Evolutionary conservation across 2,329 filamentous ascomycete species (phyloP), one percentile per base, ranked within the genome.

Genomic region (Botryosphaeria dothidea): DNA sequence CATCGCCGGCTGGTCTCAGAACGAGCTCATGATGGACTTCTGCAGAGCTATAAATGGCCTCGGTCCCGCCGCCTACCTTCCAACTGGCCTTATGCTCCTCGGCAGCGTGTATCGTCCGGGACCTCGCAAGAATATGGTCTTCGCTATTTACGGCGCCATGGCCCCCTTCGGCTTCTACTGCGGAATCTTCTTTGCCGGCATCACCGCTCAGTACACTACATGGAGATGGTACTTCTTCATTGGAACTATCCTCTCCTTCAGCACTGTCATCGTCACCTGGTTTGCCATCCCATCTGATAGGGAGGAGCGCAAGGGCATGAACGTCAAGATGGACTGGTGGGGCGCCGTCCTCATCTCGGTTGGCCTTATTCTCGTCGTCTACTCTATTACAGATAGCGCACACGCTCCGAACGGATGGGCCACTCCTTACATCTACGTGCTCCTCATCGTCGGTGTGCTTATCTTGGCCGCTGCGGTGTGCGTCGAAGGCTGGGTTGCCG

Each of bases 181-280:
- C 25, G 89, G 89, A 4, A 88, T 91, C 66, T 85, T 90, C 71
- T 81, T 90, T 60, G 88, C 87, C 0, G 89, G 88, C 1, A 62
- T 90, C 0, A 79, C 84, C 3, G 84, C 78, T 3, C 75, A 84
- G 66, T 85, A 83, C 65, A 75, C 85, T 0, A 78, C 74, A 0
- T 91, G 88, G 88, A 74, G 83, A 3, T 90, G 86, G 85, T 91
- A 88, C 73, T 91, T 91, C 73, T 91, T 84, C 78, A 83, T 91
- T 61, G 88, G 88, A 0, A 81, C 84, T 0, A 81, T 86, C 23
- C 72, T 88, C 0, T 74, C 80, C 1, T 78, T 77, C 1, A 74
- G 85, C 49, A 85, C 83, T 3, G 69, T 77, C 0, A 66, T 77
- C 0, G 79, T 80, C 2, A 81, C 82, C 0, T 80, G 77, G 54